phyloP scores from a whole-genome alignment of 768 basidiomycete genomes.

The Terana coerulea region DNA sequence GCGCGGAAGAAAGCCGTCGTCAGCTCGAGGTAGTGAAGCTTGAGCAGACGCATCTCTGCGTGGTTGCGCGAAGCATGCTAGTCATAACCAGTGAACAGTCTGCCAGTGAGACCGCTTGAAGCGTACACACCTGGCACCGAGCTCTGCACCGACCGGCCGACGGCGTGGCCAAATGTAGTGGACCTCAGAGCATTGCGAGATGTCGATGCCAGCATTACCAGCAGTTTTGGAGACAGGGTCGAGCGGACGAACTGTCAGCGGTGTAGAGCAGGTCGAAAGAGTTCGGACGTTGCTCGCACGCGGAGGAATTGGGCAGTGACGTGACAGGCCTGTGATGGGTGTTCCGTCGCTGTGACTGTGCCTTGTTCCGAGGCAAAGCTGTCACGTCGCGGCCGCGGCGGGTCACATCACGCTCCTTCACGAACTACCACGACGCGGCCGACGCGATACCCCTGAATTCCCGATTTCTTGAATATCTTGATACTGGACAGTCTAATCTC shows the following conservation, averaged over 20 bases:
- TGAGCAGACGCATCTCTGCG: constrained; percentile 4
- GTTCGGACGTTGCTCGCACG: constrained; percentile 4
- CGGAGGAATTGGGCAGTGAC: constrained; percentile 1
- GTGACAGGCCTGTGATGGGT: neutral
- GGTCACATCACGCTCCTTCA: constrained; percentile 8
- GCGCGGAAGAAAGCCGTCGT: neutral
- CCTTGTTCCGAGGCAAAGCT: neutral
- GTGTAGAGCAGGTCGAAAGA: neutral
- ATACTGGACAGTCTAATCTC: constrained; percentile 6
- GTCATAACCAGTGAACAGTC: neutral
- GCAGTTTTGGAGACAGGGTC: neutral
- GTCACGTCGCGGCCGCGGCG: constrained; percentile 4
- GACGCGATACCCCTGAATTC: constrained; percentile 8
- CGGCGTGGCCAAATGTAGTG: neutral
- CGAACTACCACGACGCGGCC: constrained; percentile 8
- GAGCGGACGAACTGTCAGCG: no score
- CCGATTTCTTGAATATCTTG: constrained; percentile 6
- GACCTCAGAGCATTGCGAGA: constrained; percentile 22
- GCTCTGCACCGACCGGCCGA: neutral
- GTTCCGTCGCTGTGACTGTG: neutral
- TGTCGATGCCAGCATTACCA: constrained; percentile 22
- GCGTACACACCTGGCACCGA: constrained; percentile 3
- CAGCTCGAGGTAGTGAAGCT: neutral
- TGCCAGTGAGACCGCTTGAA: neutral
- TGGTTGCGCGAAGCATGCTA: neutral